phyloP scores from a whole-genome alignment of 2,329 filamentous ascomycete genomes.

The Pseudogymnoascus pannorum region DNA sequence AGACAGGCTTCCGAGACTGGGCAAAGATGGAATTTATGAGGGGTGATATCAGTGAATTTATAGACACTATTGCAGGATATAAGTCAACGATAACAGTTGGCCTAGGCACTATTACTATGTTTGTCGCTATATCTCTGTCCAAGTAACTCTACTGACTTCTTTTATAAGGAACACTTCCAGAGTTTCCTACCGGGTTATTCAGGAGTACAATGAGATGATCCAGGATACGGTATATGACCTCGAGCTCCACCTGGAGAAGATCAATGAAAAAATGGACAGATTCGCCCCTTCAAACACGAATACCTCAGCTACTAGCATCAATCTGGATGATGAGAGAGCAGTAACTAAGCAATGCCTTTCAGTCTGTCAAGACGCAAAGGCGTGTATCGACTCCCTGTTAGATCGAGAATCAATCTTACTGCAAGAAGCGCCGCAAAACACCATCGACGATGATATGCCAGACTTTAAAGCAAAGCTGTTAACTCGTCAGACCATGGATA shows the following conservation, averaged over 20 bases:
- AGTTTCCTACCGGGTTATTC: constrained; percentile 27
- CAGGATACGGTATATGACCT: constrained; percentile 32
- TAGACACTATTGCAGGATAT: constrained; percentile 32
- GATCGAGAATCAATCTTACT: constrained; percentile 23
- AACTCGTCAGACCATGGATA: constrained; percentile 26
- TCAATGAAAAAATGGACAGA: constrained; percentile 30
- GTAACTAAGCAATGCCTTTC: constrained; percentile 34
- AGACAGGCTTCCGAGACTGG: constrained; percentile 33
- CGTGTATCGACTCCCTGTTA: constrained; percentile 30
- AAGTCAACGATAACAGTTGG: constrained; percentile 34
- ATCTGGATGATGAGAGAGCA: constrained; percentile 32
- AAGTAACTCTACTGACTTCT: constrained; percentile 20
- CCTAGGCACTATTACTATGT: constrained; percentile 33
- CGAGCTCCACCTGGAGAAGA: constrained; percentile 29
- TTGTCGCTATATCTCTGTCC: constrained; percentile 17
- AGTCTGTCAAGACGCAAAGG: constrained; percentile 33
- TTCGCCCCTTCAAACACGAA: constrained; percentile 17
- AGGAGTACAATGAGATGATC: constrained; percentile 34
- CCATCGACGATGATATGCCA: background rate
- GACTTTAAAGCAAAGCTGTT: constrained; percentile 30
- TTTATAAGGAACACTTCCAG: constrained; percentile 28
- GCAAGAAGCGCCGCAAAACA: constrained; percentile 13
- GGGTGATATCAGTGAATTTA: constrained; percentile 35
- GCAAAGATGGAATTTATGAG: constrained; percentile 35
- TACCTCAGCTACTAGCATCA: constrained; percentile 20